phyloP scores from a whole-genome alignment of 2,329 filamentous ascomycete genomes.

The Colletotrichum phormii region DNA sequence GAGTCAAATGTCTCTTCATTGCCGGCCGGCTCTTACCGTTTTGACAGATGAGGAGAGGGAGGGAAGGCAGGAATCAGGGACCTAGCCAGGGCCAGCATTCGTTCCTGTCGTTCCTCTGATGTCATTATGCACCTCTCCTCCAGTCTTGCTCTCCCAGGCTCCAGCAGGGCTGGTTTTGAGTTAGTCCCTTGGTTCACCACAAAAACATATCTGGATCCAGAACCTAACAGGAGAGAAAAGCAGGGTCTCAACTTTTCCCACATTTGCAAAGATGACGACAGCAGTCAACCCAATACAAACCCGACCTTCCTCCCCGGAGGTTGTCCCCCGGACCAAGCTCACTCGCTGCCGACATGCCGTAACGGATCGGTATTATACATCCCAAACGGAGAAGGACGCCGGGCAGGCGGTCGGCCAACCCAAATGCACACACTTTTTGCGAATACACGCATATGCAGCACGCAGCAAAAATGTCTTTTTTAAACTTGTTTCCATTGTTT shows the following conservation, averaged over 20 bases:
- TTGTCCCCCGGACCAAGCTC: slow-evolving; percentile 4
- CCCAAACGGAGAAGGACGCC: not conserved
- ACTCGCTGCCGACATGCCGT: not conserved
- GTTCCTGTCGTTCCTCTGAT: slow-evolving; percentile 27
- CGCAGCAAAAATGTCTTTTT: not conserved
- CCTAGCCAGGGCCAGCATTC: not conserved
- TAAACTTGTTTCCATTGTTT: not conserved
- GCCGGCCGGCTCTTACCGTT: not conserved
- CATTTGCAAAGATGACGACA: not conserved
- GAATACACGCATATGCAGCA: not conserved
- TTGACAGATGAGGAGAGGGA: not conserved
- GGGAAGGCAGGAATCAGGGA: not conserved
- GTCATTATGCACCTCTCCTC: slow-evolving; percentile 28
- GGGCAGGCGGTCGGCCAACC: too few relatives aligned
- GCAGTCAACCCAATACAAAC: not conserved
- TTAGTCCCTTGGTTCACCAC: slow-evolving; percentile 27
- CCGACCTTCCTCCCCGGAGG: slow-evolving; percentile 9
- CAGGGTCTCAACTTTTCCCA: not conserved
- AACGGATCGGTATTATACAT: not conserved
- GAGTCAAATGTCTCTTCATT: not conserved
- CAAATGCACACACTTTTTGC: not conserved
- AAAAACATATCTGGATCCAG: not conserved
- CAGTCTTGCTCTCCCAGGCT: not conserved
- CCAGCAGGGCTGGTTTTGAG: slow-evolving; percentile 20
- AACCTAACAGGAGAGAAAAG: not conserved